Evolutionary conservation across 192 early-diverging fungal genomes (phyloP).

Genomic region (Coemansia asiatica): DNA sequence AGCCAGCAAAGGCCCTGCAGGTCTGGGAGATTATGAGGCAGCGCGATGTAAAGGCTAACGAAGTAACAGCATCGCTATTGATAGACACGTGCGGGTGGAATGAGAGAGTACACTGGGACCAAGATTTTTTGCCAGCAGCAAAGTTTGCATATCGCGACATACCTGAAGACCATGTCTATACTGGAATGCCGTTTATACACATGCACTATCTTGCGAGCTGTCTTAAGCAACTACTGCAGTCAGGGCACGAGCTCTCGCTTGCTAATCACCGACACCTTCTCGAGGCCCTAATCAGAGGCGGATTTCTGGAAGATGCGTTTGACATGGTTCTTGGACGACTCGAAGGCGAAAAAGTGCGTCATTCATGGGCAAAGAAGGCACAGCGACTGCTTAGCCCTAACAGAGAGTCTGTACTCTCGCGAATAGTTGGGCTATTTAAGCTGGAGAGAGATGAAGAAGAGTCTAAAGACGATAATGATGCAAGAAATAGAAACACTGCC

Average conservation of each 20-base stretch:
- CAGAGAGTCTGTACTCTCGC: neutral
- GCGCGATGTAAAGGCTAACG: slow-evolving; percentile 40
- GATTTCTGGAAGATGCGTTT: slow-evolving; percentile 30
- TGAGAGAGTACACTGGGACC: slow-evolving; percentile 52
- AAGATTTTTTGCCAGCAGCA: slow-evolving; percentile 32
- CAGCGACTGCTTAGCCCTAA: slow-evolving; percentile 8
- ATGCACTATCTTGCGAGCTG: slow-evolving; percentile 32
- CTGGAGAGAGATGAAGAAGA: neutral
- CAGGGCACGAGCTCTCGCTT: slow-evolving; percentile 37
- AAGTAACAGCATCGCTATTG: slow-evolving; percentile 47
- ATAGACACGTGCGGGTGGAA: slow-evolving; percentile 53
- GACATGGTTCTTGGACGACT: slow-evolving; percentile 34
- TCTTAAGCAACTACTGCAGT: slow-evolving; percentile 36
- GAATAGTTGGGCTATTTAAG: slow-evolving; percentile 3
- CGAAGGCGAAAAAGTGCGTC: slow-evolving; percentile 15
- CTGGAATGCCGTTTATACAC: slow-evolving; percentile 37
- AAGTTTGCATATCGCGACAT: slow-evolving; percentile 28
- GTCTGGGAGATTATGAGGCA: slow-evolving; percentile 54
- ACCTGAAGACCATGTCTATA: slow-evolving; percentile 45
- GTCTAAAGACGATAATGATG: neutral
- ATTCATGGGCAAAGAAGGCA: slow-evolving; percentile 5
- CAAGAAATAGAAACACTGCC: neutral
- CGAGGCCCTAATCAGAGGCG: slow-evolving; percentile 37
- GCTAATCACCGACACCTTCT: slow-evolving; percentile 46
- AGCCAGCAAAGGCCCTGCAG: slow-evolving; percentile 47